Base-by-base conservation (phyloP, 306 rosid species). In the Clitoria ternatea region DNA sequence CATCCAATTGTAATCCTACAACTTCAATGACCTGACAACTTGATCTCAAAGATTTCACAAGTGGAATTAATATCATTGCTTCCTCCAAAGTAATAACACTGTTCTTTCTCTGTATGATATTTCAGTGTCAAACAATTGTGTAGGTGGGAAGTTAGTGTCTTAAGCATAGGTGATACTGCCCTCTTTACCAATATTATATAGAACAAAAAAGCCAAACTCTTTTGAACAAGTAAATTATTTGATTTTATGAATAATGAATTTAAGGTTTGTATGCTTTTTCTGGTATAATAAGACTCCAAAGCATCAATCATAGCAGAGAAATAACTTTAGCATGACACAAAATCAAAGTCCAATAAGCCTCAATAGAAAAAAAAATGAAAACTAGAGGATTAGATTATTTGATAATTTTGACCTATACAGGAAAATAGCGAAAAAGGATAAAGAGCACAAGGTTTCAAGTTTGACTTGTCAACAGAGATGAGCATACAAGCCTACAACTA, bases 381-480 rank as follows among this genome's bases (percentile, higher is more conserved):
- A n/a, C n/a, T n/a, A 20, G 36, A 1, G 4, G 13, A 43, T 27
- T 19, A 17, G 30, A 61, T 4, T 15, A 23, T 40, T 26, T 8
- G 48, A 68, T 39, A 12, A 48, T n/a, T 48, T 77, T 69, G 29
- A 76, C 19, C 26, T 0, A 35, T 54, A 65, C 2, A 17, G 44
- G 30, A 54, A 43, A 44, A 68, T 30, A 62, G 64, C 7, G 47
- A 70, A 55, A 47, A n/a, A 11, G 27, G 52, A 43, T 12, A 54
- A 49, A 48, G 61, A 52, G 35, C 45, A 27, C 33, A 20, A 18
- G 30, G 49, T 57, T 45, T 75, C 77, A 75, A 32, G 55, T 69
- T 63, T 69, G n/a, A n/a, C n/a, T n/a, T n/a, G n/a, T n/a, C 73
- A 69, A 49, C 18, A 43, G 45, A 70, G 20, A 74, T 27, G 61